phyloP scores from a whole-genome alignment of 108 stramenopile species.

The Skeletonema potamos region DNA sequence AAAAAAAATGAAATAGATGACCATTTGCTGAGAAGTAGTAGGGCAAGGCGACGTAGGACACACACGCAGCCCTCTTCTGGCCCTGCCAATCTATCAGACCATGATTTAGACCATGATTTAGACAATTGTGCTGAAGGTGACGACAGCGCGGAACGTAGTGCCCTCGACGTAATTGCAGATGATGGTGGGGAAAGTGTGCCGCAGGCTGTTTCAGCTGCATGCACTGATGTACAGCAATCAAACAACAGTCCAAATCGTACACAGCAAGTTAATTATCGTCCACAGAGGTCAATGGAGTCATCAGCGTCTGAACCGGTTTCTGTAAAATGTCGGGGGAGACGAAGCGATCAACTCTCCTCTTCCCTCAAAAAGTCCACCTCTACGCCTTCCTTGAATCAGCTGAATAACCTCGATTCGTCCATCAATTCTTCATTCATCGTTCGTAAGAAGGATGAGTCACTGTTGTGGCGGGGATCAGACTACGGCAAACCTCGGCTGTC shows the following conservation, averaged over 20 bases:
- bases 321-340: neutral
- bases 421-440: neutral
- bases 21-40: neutral
- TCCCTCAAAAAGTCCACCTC: neutral
- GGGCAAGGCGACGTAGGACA: neutral
- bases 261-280: neutral
- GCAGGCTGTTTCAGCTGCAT: neutral
- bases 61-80: neutral
- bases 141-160: neutral
- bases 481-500: conserved; percentile 8
- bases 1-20: neutral
- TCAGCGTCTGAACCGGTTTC: neutral
- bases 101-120: neutral
- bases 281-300: neutral
- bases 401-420: neutral
- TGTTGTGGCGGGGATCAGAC: neutral
- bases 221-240: neutral
- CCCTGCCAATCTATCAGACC: neutral
- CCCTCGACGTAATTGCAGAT: neutral
- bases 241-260: neutral
- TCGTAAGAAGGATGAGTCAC: neutral
- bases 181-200: neutral
- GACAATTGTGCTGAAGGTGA: neutral
- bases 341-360: neutral
- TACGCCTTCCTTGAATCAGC: neutral